Conservation (phyloP, 164 flowering plant species). For the Vitis amurensis region DNA sequence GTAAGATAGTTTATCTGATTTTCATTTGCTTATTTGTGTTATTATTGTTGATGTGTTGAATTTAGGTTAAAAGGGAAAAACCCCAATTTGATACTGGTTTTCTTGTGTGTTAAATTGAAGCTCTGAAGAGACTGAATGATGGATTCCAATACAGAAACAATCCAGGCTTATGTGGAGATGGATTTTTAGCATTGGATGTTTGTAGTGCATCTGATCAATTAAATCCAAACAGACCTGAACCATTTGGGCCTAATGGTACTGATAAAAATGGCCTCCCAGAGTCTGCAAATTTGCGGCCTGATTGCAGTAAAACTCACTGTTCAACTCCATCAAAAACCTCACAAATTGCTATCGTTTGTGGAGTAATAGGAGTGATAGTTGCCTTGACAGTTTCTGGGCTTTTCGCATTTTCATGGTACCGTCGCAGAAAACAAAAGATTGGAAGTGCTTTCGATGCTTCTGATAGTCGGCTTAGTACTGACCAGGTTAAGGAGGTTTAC, state of each 20-base stretch:
- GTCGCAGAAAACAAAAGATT: constrained; percentile 77
- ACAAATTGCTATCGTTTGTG: constrained; percentile 40
- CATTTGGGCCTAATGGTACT: constrained; percentile 38
- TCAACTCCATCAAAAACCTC: constrained; percentile 31
- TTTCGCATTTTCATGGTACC: constrained; percentile 59
- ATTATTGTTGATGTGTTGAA: background rate
- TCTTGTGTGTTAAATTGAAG: constrained; percentile 33
- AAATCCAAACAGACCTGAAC: constrained; percentile 50
- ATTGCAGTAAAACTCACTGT: constrained; percentile 41
- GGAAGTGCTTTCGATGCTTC: constrained; percentile 61
- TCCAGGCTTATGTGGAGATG: constrained; percentile 63
- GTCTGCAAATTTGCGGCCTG: constrained; percentile 51
- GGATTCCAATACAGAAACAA: constrained; percentile 79
- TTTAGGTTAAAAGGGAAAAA: background rate
- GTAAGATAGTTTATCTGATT: constrained; percentile 28
- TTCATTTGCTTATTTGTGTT: background rate
- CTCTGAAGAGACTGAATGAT: constrained; percentile 61
- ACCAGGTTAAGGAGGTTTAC: constrained; percentile 58
- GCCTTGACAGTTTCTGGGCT: constrained; percentile 33
- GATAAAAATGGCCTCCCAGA: constrained; percentile 52
- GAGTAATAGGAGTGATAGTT: constrained; percentile 37
- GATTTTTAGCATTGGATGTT: constrained; percentile 43
- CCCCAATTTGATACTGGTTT: constrained; percentile 3
- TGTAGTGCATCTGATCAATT: constrained; percentile 37
- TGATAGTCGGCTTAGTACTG: constrained; percentile 66